A percentile compares a stretch with the other conserved stretches of the same genome.
Evolutionary conservation across 305 asterid species (phyloP).

Genomic region (Ilex paraguariensis): DNA sequence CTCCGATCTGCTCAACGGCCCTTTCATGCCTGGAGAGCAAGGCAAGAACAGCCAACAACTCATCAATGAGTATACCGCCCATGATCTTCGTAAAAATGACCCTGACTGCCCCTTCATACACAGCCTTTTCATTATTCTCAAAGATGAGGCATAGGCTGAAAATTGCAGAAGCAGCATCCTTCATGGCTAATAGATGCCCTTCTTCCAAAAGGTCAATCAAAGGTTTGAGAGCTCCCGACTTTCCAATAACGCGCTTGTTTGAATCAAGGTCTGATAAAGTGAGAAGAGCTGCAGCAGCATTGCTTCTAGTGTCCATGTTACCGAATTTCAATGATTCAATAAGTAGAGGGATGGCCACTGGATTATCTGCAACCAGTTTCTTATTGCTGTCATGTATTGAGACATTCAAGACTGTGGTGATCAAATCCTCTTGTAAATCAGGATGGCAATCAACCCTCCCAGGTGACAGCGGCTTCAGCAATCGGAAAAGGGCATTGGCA

Average conservation of each 20-base stretch:
- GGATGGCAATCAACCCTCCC: slow-evolving; percentile 10
- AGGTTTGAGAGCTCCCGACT: slow-evolving; percentile 41
- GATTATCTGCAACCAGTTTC: slow-evolving; percentile 46
- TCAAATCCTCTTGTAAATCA: slow-evolving; percentile 42
- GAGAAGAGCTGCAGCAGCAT: slow-evolving; percentile 59
- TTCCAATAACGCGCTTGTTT: slow-evolving; percentile 43
- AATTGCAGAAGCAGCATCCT: slow-evolving; percentile 25
- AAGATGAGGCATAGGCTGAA: slow-evolving; percentile 30
- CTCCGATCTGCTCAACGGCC: slow-evolving; percentile 45
- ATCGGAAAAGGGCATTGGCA: slow-evolving; percentile 23
- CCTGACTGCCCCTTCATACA: slow-evolving; percentile 40
- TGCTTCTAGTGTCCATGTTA: slow-evolving; percentile 37
- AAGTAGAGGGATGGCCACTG: slow-evolving; percentile 36
- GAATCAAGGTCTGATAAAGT: slow-evolving; percentile 48
- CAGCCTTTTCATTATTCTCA: slow-evolving; percentile 50
- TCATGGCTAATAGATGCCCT: slow-evolving; percentile 39
- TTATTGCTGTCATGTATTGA: slow-evolving; percentile 53
- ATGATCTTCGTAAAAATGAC: slow-evolving; percentile 38
- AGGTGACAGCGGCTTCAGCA: slow-evolving; percentile 32
- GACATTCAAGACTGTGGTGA: slow-evolving; percentile 18
- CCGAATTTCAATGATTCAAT: slow-evolving; percentile 34
- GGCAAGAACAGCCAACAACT: slow-evolving; percentile 44
- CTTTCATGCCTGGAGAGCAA: slow-evolving; percentile 45
- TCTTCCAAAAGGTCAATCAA: slow-evolving; percentile 37
- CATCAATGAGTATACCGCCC: slow-evolving; percentile 30